Conservation (phyloP, 2,329 filamentous ascomycete genomes). For the Alternaria rosae region DNA sequence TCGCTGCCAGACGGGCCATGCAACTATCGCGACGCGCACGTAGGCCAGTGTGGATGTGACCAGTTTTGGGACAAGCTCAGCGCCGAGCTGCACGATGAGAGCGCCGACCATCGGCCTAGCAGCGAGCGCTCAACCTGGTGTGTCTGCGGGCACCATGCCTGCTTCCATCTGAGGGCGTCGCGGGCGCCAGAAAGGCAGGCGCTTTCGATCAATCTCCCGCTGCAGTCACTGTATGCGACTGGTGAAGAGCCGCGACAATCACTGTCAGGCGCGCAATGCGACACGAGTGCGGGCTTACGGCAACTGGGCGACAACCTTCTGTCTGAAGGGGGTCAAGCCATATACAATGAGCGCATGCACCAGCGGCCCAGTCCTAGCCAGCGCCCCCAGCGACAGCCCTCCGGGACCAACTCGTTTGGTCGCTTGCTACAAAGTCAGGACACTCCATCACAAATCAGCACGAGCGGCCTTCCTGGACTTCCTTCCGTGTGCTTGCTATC, state of each 20-base stretch:
- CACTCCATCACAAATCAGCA: conserved; percentile 40
- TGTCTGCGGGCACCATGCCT: conserved; percentile 65
- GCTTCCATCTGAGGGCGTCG: conserved; percentile 56
- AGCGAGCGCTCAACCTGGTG: conserved; percentile 54
- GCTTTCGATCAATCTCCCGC: conserved; percentile 16
- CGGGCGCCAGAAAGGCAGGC: conserved; percentile 24
- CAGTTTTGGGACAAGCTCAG: conserved; percentile 58
- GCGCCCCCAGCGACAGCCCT: conserved; percentile 21
- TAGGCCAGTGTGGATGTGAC: conserved; percentile 61
- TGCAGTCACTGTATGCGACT: conserved; percentile 12
- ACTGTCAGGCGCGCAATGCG: conserved; percentile 21
- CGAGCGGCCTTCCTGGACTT: conserved; percentile 45
- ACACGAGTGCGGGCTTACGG: conserved; percentile 17
- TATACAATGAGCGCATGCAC: conserved; percentile 13
- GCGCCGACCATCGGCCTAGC: conserved; percentile 30
- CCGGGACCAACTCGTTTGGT: conserved; percentile 28
- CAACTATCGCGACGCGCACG: conserved; percentile 59
- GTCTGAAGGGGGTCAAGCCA: conserved; percentile 5
- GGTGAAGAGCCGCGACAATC: conserved; percentile 25
- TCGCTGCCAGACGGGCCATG: conserved; percentile 60
- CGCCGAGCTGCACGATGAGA: conserved; percentile 42
- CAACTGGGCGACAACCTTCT: conserved; percentile 1
- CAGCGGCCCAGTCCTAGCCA: conserved; percentile 21
- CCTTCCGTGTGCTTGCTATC: conserved; percentile 50
- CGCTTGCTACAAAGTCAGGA: conserved; percentile 31